phyloP scores from a whole-genome alignment of 129 eudicot genomes.

The Flaveria bidentis region DNA sequence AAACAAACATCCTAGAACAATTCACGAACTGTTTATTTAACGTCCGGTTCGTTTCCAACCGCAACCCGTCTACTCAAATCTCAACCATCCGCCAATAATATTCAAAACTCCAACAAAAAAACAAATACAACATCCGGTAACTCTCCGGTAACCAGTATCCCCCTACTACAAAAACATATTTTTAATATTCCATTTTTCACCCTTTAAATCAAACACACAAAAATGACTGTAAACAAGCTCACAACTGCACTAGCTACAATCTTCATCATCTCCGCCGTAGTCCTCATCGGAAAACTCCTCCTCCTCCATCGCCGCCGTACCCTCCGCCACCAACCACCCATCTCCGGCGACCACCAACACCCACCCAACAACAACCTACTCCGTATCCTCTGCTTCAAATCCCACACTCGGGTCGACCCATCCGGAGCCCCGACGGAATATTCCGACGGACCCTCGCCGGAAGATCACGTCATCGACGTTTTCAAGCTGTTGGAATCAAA shows the following conservation, averaged over 20 bases:
- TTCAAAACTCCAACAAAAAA: not conserved
- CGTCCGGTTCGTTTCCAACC: no score
- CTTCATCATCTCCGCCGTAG: conserved; percentile 46
- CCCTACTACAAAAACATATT: conserved; percentile 21
- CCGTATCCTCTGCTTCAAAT: conserved; percentile 41
- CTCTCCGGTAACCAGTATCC: conserved; percentile 23
- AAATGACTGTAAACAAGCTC: conserved; percentile 47
- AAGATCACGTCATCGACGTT: conserved; percentile 42
- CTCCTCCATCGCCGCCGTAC: conserved; percentile 59
- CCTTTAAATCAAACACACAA: not conserved
- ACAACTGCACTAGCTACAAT: conserved; percentile 46
- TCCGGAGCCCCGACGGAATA: conserved; percentile 13
- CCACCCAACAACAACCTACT: conserved; percentile 39
- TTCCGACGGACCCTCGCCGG: conserved; percentile 14
- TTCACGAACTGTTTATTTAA: no score
- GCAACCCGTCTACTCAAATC: no score
- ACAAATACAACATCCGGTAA: conserved; percentile 23
- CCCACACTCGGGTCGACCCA: conserved; percentile 47
- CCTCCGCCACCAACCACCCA: conserved; percentile 1
- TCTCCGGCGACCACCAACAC: not conserved
- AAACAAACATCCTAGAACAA: no score
- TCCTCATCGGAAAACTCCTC: conserved; percentile 55
- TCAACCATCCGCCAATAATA: conserved; percentile 24
- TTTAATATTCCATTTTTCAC: not conserved
- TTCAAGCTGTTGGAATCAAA: conserved; percentile 45